Base-by-base conservation (phyloP, 2,329 filamentous ascomycete genomes). In the Talaromyces marneffei region DNA sequence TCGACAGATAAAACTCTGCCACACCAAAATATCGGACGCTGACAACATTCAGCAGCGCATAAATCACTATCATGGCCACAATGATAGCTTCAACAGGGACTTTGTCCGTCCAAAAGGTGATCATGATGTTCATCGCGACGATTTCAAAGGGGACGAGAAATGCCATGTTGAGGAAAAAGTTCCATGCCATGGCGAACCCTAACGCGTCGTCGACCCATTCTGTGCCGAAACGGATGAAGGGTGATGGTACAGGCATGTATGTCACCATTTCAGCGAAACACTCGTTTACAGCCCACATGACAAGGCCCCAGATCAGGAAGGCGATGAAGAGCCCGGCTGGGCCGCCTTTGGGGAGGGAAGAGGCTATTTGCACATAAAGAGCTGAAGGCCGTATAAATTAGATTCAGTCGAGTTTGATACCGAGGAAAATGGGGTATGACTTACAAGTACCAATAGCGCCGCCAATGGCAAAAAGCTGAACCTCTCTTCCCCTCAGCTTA, bases 181-280 rank as follows among this genome's bases (percentile, higher is more conserved):
- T 77, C 89, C 82, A 80, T 85, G 80, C 84, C 92, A 25, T 89
- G 89, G 88, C 84, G 72, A 94, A 94, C 59, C 90, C 90, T 23
- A 94, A 83, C 63, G 89, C 88, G 58, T 89, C 89, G 68, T 94
- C 89, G 69, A 87, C 88, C 78, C 91, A 94, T 55, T 90, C 83
- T 63, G 85, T 83, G 18, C 90, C 89, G 70, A 92, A 93, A 69
- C 89, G 89, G 63, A 89, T 89, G 75, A 94, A 94, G 67, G 90
- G 90, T 70, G 87, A 85, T 59, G 85, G 83, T 68, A 92, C 81
- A 56, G 90, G 91, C 33, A 94, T 75, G 88, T 89, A 94, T 57
- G 90, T 84, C 7, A 90, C 89, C 89, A 94, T 94, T 74, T 93
- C 90, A 64, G 90, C 90, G 3, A 94, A 46, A 8, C 59, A 61